Base-by-base conservation (phyloP, 768 basidiomycete species). In the Coprinopsis sp. region DNA sequence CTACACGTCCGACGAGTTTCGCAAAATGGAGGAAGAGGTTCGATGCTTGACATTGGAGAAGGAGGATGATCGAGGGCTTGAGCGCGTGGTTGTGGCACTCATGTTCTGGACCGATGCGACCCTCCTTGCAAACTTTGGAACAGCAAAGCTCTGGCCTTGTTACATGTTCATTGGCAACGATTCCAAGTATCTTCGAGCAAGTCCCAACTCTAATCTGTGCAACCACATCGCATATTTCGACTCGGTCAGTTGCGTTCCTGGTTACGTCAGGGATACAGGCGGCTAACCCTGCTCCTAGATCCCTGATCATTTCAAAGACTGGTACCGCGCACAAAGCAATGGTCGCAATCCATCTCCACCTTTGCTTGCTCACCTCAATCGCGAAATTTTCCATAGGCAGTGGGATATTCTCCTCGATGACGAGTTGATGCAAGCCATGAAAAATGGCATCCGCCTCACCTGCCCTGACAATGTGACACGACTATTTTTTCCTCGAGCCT, bases 401-500 rank as follows among this genome's bases (percentile, higher is more conserved):
- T 37, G 34, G 34, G 10, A 18, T 18, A 10, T 37, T 7, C 34
- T 37, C 19, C 34, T 37, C 18, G 34, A 37, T 18, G 18, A 37
- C 11, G 34, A 37, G 10, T 18, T 37, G 7, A 8, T 37, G 11
- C 11, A 18, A 18, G 34, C 34, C 7, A 11, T 11, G 11, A 10
- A 18, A n/a, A n/a, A n/a, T n/a, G n/a, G n/a, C n/a, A n/a, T n/a
- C n/a, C n/a, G n/a, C n/a, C n/a, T n/a, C n/a, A n/a, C n/a, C n/a
- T n/a, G n/a, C n/a, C 76, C 2, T 77, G 70, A 46, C 87, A 83
- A 48, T 83, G 79, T 46, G 84, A 79, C n/a, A 31, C 8, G 30
- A n/a, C 30, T 8, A 8, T 31, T 31, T 31, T 31, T 8, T 31
- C 8, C n/a, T n/a, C 8, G 30, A n/a, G n/a, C n/a, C n/a, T 31